Percentiles rank a stretch among this genome's conserved stretches.
phyloP scores from a whole-genome alignment of 805 yeast genomes.

The Metschnikowia vanudenii region DNA sequence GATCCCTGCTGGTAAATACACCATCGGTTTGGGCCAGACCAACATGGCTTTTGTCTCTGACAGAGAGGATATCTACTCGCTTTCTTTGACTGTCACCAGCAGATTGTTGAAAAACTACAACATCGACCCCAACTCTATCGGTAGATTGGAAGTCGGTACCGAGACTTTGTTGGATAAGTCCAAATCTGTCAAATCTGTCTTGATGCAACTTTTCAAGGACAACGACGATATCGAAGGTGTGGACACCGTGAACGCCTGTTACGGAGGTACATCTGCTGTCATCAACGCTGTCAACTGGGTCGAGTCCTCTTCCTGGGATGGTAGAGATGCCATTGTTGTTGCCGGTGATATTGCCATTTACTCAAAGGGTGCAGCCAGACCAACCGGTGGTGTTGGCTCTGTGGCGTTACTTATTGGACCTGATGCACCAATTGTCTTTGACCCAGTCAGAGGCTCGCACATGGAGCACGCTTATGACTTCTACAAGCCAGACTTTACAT shows the following conservation, averaged over 20 bases:
- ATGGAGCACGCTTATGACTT: slow-evolving; percentile 98
- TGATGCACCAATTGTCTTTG: slow-evolving; percentile 95
- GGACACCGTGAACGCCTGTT: slow-evolving; percentile 95
- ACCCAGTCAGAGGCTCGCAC: slow-evolving; percentile 82
- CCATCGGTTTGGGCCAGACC: slow-evolving; percentile 98
- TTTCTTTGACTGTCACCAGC: slow-evolving; percentile 84
- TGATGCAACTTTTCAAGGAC: slow-evolving; percentile 89
- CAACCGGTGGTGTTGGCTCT: slow-evolving; percentile 99
- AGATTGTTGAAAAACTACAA: slow-evolving; percentile 75
- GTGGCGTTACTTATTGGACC: slow-evolving; percentile 95
- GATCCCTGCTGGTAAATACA: slow-evolving; percentile 91
- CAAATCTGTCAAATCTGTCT: slow-evolving; percentile 91
- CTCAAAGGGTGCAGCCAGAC: slow-evolving; percentile 97
- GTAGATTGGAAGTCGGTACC: slow-evolving; percentile 97
- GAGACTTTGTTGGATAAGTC: slow-evolving; percentile 96
- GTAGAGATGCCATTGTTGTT: slow-evolving; percentile 94
- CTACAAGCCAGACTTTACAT: slow-evolving; percentile 95
- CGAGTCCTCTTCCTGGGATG: slow-evolving; percentile 96
- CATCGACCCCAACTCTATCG: slow-evolving; percentile 77
- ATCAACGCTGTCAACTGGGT: slow-evolving; percentile 95
- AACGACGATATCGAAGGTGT: slow-evolving; percentile 93
- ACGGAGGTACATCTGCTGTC: slow-evolving; percentile 96
- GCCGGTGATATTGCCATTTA: slow-evolving; percentile 98
- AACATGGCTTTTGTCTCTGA: slow-evolving; percentile 97
- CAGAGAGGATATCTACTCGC: slow-evolving; percentile 94